Base-by-base conservation (phyloP, 2,329 filamentous ascomycete genomes). In the Alternaria sp. region DNA sequence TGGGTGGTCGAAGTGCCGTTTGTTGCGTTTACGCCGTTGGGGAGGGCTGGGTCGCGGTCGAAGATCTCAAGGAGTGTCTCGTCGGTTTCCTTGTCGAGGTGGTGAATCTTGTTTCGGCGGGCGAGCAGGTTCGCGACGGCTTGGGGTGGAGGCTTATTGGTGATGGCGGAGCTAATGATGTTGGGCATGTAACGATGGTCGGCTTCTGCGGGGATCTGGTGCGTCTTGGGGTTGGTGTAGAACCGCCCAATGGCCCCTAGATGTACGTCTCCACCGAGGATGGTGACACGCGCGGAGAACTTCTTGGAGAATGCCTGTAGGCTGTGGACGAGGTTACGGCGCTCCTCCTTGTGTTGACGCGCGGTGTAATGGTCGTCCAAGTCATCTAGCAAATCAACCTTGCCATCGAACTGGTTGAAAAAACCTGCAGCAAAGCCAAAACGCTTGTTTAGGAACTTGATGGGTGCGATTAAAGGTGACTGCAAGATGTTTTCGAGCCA, bases 401-500 rank as follows among this genome's bases (percentile, higher is more conserved):
- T 81, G 37, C 94, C 94, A 69, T 97, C 94, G 67, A 98, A 97
- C 56, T 92, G 86, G 78, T 98, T 98, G 83, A 98, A 97, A 42
- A 97, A 82, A 51, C 88, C 87, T 48, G 93, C 93, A 4, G 90
- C 90, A 42, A 97, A 79, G 56, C 94, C 94, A 66, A 98, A 96
- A 26, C 93, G 87, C 76, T 93, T 91, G 81, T 97, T 95, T 69
- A 97, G 77, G 62, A 98, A 89, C 72, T 93, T 93, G 73, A 97
- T 87, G 0, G 93, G 93, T 0, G 90, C 93, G 72, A 97, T 93
- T 24, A 97, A 68, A 0, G 94, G 93, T 60, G 92, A 96, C 14
- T 86, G 85, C 68, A 98, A 86, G 57, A 97, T 90, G 72, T 97
- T 97, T 76, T 98, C 94, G 4, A 97, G 84, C 94, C 94, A 97